Evolutionary conservation across 768 basidiomycete species (phyloP).

Genomic region (Termitomyces heimii): DNA sequence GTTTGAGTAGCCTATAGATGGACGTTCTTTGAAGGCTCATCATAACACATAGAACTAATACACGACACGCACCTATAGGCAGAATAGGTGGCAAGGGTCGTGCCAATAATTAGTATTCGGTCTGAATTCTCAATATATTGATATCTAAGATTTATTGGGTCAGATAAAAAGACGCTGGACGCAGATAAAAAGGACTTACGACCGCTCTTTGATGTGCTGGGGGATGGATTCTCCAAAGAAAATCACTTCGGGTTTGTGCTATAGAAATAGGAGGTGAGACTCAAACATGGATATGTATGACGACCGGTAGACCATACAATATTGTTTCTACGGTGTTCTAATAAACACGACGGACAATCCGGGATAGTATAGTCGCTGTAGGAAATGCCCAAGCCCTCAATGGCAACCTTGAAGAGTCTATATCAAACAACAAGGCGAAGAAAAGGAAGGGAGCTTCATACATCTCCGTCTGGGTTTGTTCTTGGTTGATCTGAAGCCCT

Average conservation of each 20-base stretch:
- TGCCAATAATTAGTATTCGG: conserved; percentile 76
- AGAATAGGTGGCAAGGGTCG: conserved; percentile 90
- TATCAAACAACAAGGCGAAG: background rate
- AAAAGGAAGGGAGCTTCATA: conserved; percentile 23
- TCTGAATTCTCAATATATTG: conserved; percentile 53
- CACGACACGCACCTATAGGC: conserved; percentile 81
- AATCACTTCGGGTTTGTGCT: conserved; percentile 79
- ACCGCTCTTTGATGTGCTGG: conserved; percentile 54
- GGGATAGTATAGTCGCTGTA: conserved; percentile 80
- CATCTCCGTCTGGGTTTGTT: conserved; percentile 94
- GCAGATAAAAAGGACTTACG: conserved; percentile 40
- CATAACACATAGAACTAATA: background rate
- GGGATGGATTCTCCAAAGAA: conserved; percentile 92
- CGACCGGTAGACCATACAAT: conserved; percentile 39
- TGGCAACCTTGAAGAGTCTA: conserved; percentile 51
- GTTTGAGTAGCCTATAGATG: conserved; percentile 64
- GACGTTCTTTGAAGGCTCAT: background rate
- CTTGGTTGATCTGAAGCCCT: conserved; percentile 51
- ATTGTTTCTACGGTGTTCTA: conserved; percentile 49
- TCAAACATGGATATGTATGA: background rate
- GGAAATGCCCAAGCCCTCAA: conserved; percentile 62
- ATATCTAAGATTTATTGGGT: conserved; percentile 33
- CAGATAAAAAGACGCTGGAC: background rate
- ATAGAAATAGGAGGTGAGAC: conserved; percentile 3
- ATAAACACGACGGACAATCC: conserved; percentile 62